phyloP scores from a whole-genome alignment of 106 monocot species.

The Xerophyta viscosa region DNA sequence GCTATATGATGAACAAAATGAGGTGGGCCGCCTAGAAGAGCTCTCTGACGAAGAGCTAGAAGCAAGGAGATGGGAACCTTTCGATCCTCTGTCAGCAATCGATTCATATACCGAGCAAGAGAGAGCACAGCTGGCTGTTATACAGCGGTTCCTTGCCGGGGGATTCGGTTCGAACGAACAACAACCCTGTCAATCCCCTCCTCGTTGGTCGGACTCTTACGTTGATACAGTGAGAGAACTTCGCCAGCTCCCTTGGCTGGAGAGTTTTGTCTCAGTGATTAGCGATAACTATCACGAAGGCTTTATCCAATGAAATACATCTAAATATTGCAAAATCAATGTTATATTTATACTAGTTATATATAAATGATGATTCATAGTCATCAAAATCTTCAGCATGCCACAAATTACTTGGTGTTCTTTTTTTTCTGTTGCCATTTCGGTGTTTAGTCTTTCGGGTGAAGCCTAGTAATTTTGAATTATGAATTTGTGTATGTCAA shows the following conservation, averaged over 20 bases:
- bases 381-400: too few species aligned
- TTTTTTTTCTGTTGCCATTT: too few species aligned
- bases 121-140: constrained; percentile 72
- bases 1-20: constrained; percentile 18
- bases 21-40: constrained; percentile 1
- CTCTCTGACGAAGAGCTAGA: constrained; percentile 30
- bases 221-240: constrained; percentile 88
- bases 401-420: too few species aligned
- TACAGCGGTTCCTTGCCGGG: constrained; percentile 85
- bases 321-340: too few species aligned
- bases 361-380: too few species aligned
- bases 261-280: constrained; percentile 90
- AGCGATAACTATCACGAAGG: constrained; percentile 75
- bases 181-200: constrained; percentile 42
- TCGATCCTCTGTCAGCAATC: constrained; percentile 33
- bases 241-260: constrained; percentile 94
- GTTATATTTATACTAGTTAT: too few species aligned
- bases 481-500: too few species aligned
- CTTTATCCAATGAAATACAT: constrained; percentile 36
- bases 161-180: constrained; percentile 48
- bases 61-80: constrained; percentile 73
- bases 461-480: too few species aligned
- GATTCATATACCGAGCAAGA: constrained; percentile 84
- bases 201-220: constrained; percentile 78
- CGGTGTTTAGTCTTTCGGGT: too few species aligned